Evolutionary conservation across 1,284 basidiomycete genomes (phyloP).

Genomic region (Fomitopsis betulina): DNA sequence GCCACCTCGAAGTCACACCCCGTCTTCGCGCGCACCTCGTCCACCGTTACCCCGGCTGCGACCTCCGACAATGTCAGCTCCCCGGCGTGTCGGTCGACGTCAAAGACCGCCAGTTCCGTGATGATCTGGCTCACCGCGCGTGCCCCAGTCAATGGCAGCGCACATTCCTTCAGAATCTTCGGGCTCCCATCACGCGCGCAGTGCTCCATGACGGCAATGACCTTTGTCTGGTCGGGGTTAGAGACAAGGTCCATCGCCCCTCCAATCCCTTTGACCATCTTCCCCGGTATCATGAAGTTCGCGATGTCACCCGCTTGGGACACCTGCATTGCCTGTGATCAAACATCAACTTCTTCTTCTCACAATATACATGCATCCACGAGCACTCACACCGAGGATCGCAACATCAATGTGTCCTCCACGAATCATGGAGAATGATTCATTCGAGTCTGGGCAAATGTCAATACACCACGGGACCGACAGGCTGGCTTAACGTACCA

Average conservation of each 20-base stretch:
- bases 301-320: constrained; percentile 92
- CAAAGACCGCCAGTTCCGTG: constrained; percentile 91
- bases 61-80: constrained; percentile 79
- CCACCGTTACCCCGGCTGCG: constrained; percentile 77
- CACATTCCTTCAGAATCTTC: constrained; percentile 84
- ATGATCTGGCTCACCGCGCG: constrained; percentile 88
- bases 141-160: constrained; percentile 85
- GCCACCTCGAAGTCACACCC: constrained; percentile 73
- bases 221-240: constrained; percentile 89
- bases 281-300: constrained; percentile 97
- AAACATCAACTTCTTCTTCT: constrained; percentile 2
- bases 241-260: constrained; percentile 98
- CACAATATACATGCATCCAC: neutral
- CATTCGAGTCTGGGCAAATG: constrained; percentile 64
- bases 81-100: constrained; percentile 77
- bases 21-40: constrained; percentile 87
- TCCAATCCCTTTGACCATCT: constrained; percentile 92
- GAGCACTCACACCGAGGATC: constrained; percentile 61
- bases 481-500: constrained; percentile 40
- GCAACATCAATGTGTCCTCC: constrained; percentile 95
- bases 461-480: neutral
- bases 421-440: constrained; percentile 95
- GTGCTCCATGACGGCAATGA: constrained; percentile 90
- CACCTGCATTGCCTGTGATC: constrained; percentile 84
- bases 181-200: constrained; percentile 86